Percentiles rank a stretch among this genome's conserved stretches.
Conservation (phyloP, 2,329 filamentous ascomycete genomes). For the Diaporthe eres region DNA sequence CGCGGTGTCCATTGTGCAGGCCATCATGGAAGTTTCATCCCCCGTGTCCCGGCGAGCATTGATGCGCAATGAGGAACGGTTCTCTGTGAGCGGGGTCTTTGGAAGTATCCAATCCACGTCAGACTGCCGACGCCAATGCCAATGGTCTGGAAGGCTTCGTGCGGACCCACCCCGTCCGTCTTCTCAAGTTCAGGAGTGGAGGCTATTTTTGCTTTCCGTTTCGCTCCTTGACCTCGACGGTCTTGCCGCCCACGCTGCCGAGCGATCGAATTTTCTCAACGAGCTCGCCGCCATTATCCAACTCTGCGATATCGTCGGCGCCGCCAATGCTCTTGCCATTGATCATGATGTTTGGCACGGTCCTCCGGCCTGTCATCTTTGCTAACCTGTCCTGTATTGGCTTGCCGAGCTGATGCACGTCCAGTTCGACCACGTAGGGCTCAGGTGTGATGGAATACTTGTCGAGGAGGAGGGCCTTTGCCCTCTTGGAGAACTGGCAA, state of each 20-base stretch:
- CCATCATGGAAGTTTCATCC: background rate
- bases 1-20: background rate
- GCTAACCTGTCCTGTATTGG: slow-evolving; percentile 80
- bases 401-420: slow-evolving; percentile 81
- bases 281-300: slow-evolving; percentile 78
- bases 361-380: slow-evolving; percentile 82
- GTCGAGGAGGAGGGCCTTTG: slow-evolving; percentile 87
- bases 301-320: slow-evolving; percentile 83
- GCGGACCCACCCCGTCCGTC: background rate
- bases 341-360: slow-evolving; percentile 93
- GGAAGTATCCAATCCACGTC: background rate
- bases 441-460: slow-evolving; percentile 86
- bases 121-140: background rate
- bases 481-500: slow-evolving; percentile 87
- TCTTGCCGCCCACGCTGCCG: slow-evolving; percentile 71
- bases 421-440: slow-evolving; percentile 92
- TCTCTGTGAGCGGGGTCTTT: too few species aligned
- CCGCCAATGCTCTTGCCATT: slow-evolving; percentile 92
- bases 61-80: background rate
- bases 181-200: background rate
- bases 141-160: background rate
- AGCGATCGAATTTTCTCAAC: slow-evolving; percentile 79
- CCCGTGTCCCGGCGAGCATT: background rate
- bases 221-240: slow-evolving; percentile 66
- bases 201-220: slow-evolving; percentile 46